Conservation (phyloP, 2,329 filamentous ascomycete genomes). For the Teratosphaeria zuluensis region DNA sequence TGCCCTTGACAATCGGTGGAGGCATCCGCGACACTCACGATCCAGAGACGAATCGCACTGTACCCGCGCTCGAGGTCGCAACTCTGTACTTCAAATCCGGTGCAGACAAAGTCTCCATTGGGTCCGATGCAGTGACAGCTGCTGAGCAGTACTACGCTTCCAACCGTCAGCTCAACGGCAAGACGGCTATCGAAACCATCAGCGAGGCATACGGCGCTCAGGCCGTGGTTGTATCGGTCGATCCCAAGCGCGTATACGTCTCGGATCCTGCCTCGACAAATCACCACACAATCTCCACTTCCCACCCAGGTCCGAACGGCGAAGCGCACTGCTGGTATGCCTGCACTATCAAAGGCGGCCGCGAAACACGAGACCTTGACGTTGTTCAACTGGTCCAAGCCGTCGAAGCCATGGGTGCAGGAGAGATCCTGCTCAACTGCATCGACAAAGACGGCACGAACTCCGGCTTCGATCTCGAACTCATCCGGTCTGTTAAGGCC, state of each 20-base stretch:
- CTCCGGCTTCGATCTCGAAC: constrained; percentile 85
- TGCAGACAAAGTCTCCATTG: constrained; percentile 95
- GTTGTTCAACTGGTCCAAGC: constrained; percentile 79
- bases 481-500: constrained; percentile 80
- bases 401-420: constrained; percentile 90
- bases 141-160: constrained; percentile 80
- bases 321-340: constrained; percentile 91
- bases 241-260: constrained; percentile 87
- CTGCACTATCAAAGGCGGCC: constrained; percentile 90
- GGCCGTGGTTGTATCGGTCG: constrained; percentile 90
- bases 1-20: constrained; percentile 88
- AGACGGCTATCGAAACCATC: constrained; percentile 91
- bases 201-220: constrained; percentile 89
- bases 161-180: constrained; percentile 61
- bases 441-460: constrained; percentile 96
- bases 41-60: constrained; percentile 64
- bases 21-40: constrained; percentile 91
- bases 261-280: constrained; percentile 55
- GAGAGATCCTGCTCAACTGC: constrained; percentile 92
- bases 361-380: constrained; percentile 88
- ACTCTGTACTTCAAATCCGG: constrained; percentile 96
- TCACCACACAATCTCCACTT: constrained; percentile 66
- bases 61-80: constrained; percentile 87
- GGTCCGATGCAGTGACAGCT: constrained; percentile 84
- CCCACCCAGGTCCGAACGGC: constrained; percentile 60